Evolutionary conservation across 495 filamentous ascomycete genomes (phyloP), one percentile per base, ranked within the genome.

Genomic region (Aspergillus nidulans): DNA sequence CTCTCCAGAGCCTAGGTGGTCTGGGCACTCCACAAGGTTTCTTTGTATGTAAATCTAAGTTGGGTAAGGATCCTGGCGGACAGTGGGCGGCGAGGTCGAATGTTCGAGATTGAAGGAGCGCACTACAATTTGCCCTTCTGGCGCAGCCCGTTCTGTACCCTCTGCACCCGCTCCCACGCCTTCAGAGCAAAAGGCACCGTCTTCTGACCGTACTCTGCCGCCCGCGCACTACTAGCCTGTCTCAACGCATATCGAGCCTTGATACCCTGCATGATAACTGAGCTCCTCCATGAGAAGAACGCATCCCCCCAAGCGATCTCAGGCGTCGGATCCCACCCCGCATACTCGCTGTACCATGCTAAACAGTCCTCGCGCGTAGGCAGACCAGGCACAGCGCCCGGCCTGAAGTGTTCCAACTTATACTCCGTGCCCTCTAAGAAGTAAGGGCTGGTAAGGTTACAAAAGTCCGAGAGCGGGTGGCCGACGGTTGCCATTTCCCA

Each of bases 401-500:
- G 78, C 47, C 77, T 62, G 71, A 96, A 95, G 21, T 68, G 64
- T n/a, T 69, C 57, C 40, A 58, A 60, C 30, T 62, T 58, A 43
- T 67, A 60, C 23, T 71, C 75, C 21, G 67, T 66, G n/a, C 65
- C 57, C 52, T 81, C 75, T 47, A 81, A 72, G 65, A 69, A 69
- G 50, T 82, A 95, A 3, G 91, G 90, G 23, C 81, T 87, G 20
- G 87, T 76, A 8, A 95, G 72, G 70, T 94, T 94, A 60, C 83
- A 81, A 44, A 97, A 75, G 64, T 98, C 94, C 18, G 88, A 90
- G 10, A 96, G 77, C 4, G 94, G 94, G 67, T 98, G 92, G 45
- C 94, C 94, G 23, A 96, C 87, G 0, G 94, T 98, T 30, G 90
- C 91, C 89, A 96, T 91, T 70, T 96, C 92, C 92, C 92, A 96